A percentile compares a stretch with the other conserved stretches of the same genome.
These are phyloP conservation scores for Venturiaceae sp. DNA, from an alignment of 2,329 filamentous ascomycete species.

Conservation along the genomic window DNA sequence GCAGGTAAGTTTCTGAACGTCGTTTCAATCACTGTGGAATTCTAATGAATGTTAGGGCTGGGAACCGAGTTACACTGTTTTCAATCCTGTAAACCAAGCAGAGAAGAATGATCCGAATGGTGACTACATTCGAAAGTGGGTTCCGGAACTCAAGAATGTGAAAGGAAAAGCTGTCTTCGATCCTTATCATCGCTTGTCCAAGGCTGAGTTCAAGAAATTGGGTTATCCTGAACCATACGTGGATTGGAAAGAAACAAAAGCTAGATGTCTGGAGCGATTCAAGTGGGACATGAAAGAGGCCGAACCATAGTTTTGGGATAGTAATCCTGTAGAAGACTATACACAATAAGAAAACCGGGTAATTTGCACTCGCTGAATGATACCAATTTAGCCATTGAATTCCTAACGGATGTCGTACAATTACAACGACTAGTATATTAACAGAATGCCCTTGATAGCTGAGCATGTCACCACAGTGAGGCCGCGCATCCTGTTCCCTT, in stretches of 20 bases:
- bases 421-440: too few relatives aligned
- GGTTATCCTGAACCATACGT: conserved; percentile 37
- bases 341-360: too few relatives aligned
- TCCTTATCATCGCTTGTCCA: conserved; percentile 32
- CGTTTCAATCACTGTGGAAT: background rate
- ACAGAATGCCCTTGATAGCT: too few relatives aligned
- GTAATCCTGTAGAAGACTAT: too few relatives aligned
- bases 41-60: conserved; percentile 41
- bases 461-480: too few relatives aligned
- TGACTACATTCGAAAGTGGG: conserved; percentile 27
- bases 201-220: conserved; percentile 37
- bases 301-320: conserved; percentile 4
- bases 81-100: conserved; percentile 30
- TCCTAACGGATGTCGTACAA: too few relatives aligned
- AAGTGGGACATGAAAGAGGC: conserved; percentile 34
- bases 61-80: conserved; percentile 41
- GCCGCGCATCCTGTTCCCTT: too few relatives aligned
- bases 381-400: too few relatives aligned
- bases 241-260: conserved; percentile 32
- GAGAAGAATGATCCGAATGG: conserved; percentile 27
- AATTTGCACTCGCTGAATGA: too few relatives aligned
- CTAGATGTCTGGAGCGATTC: conserved; percentile 31
- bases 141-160: conserved; percentile 27
- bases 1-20: background rate
- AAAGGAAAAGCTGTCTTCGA: conserved; percentile 39